Conservation (phyloP, 2,329 filamentous ascomycete species). For the Huntiella decipiens region DNA sequence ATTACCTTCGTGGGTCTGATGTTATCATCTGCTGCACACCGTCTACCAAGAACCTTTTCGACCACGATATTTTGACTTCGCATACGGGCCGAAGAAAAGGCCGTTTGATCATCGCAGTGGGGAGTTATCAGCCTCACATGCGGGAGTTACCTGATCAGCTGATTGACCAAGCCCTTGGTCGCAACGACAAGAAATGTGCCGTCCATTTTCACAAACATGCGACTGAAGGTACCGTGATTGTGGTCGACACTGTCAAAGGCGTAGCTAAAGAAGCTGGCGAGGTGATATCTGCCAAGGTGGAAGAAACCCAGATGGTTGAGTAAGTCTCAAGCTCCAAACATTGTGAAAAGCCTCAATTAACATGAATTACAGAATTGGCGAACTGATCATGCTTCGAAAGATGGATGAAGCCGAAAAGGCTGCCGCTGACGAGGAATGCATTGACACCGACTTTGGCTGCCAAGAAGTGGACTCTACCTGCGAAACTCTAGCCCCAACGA, state of each 20-base stretch:
- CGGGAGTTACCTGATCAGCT: constrained; percentile 65
- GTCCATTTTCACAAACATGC: constrained; percentile 50
- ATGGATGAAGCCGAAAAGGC: constrained; percentile 6
- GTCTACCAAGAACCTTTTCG: constrained; percentile 55
- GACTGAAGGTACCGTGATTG: constrained; percentile 42
- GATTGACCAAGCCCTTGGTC: constrained; percentile 39
- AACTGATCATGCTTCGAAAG: constrained; percentile 45
- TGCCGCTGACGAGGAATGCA: not conserved
- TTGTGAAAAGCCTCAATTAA: constrained; percentile 10
- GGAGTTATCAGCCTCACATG: constrained; percentile 54
- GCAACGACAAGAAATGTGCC: constrained; percentile 22
- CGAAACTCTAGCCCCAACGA: not conserved
- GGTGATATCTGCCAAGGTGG: constrained; percentile 57
- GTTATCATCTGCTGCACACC: constrained; percentile 84
- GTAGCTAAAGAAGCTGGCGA: constrained; percentile 74
- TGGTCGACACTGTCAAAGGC: constrained; percentile 61
- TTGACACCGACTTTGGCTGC: constrained; percentile 1
- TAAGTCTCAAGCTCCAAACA: constrained; percentile 19
- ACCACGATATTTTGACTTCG: constrained; percentile 50
- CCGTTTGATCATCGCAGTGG: constrained; percentile 52
- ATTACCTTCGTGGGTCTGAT: constrained; percentile 52
- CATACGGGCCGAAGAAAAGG: constrained; percentile 51
- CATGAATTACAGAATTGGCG: constrained; percentile 40
- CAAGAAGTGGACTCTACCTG: too few species aligned
- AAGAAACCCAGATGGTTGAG: constrained; percentile 64